Evolutionary conservation across 441 rosid genomes (phyloP).

Genomic region (Kokia cookei): DNA sequence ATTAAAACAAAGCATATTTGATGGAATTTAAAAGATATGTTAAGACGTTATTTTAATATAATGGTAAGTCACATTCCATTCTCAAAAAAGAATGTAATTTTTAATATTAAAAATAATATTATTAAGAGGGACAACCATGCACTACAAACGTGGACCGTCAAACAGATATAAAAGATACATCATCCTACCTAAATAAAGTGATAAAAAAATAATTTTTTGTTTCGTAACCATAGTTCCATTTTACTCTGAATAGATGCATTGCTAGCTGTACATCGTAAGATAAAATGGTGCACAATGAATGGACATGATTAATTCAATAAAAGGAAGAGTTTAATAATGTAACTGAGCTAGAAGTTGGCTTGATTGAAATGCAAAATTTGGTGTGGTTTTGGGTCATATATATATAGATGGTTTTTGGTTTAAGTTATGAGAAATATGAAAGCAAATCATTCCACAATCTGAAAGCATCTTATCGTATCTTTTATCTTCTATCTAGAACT

Average conservation of each 20-base stretch:
- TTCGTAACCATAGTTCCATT: neutral
- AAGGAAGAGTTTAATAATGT: neutral
- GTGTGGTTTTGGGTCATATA: neutral
- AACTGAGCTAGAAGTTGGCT: neutral
- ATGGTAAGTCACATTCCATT: neutral
- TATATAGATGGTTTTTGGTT: neutral
- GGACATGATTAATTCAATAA: neutral
- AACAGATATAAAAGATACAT: no score
- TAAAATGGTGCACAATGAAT: neutral
- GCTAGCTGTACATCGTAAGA: neutral
- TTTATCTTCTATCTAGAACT: neutral
- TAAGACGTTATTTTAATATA: neutral
- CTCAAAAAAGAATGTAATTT: no score
- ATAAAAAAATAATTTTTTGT: neutral
- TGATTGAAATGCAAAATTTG: neutral
- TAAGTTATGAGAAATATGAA: neutral
- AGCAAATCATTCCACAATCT: neutral
- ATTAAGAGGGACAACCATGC: no score
- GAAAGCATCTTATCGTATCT: neutral
- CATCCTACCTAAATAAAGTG: neutral
- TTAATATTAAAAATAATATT: no score
- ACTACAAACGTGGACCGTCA: no score
- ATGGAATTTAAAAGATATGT: no score
- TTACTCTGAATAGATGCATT: neutral
- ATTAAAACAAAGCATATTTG: no score